A percentile compares a stretch with the other conserved stretches of the same genome.
These are phyloP conservation scores for Mycena capillaripes DNA, from an alignment of 768 basidiomycete genomes.

Conservation along the genomic window DNA sequence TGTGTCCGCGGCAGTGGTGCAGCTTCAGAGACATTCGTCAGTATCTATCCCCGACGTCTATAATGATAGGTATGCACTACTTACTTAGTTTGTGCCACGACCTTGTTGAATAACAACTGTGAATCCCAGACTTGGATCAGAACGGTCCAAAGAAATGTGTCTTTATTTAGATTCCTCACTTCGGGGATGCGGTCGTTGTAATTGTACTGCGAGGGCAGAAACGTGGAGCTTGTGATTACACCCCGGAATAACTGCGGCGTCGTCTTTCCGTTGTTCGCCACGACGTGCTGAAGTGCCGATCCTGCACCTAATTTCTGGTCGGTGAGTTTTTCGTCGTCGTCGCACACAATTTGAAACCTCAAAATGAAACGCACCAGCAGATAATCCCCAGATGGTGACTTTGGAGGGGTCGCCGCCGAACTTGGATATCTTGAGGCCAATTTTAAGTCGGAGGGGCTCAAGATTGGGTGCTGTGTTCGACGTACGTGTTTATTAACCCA, in stretches of 20 bases:
- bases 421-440: conserved; percentile 21
- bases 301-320: background rate
- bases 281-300: conserved; percentile 7
- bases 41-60: background rate
- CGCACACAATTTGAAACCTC: background rate
- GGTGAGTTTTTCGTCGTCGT: too few relatives aligned
- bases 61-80: background rate
- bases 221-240: conserved; percentile 49
- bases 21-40: conserved; percentile 32
- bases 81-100: conserved; percentile 39
- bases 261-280: conserved; percentile 8
- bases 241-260: conserved; percentile 45
- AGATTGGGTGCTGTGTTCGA: background rate
- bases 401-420: conserved; percentile 39
- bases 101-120: conserved; percentile 39
- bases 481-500: conserved; percentile 48
- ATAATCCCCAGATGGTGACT: conserved; percentile 48
- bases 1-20: conserved; percentile 31
- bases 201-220: conserved; percentile 48
- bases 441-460: too few relatives aligned
- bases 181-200: conserved; percentile 43
- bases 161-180: background rate
- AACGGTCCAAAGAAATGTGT: background rate
- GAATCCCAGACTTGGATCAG: background rate
- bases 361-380: conserved; percentile 37